These are phyloP conservation scores for Colletotrichum falcatum DNA, from an alignment of 2,329 filamentous ascomycete species.

Conservation along the genomic window DNA sequence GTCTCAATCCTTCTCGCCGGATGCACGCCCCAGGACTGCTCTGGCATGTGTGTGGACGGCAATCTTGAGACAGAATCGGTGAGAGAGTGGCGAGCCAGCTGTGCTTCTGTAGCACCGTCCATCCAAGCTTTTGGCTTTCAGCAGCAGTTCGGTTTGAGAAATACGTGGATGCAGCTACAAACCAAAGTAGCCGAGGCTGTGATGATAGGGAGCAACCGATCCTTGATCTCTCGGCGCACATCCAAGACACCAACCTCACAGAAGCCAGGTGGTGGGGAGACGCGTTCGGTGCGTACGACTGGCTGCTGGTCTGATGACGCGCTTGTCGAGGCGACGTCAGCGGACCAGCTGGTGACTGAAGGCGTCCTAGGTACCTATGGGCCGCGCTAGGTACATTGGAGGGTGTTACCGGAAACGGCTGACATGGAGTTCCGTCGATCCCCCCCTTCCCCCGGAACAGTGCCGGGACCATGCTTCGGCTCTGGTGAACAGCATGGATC, in stretches of 20 bases:
- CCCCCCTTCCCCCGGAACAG: background rate
- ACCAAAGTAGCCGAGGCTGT: background rate
- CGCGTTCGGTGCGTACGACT: background rate
- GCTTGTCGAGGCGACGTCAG: background rate
- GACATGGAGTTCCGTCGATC: constrained; percentile 12
- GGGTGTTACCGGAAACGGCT: background rate
- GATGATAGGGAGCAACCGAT: background rate
- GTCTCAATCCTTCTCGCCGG: background rate
- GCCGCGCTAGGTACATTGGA: background rate
- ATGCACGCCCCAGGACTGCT: background rate
- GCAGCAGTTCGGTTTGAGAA: background rate
- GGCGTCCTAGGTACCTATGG: background rate
- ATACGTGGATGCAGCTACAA: background rate
- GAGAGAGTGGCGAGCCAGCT: background rate
- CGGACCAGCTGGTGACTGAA: background rate
- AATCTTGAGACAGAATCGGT: background rate
- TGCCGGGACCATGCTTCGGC: constrained; percentile 1
- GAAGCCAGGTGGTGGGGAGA: background rate
- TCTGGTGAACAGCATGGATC: constrained; percentile 10
- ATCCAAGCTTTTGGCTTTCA: background rate
- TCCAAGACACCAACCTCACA: background rate
- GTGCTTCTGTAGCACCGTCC: background rate
- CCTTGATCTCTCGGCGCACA: background rate
- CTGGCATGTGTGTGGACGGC: background rate
- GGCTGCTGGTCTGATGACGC: background rate